Base-by-base conservation (phyloP, 495 filamentous ascomycete species). In the Aspergillus nanangensis region DNA sequence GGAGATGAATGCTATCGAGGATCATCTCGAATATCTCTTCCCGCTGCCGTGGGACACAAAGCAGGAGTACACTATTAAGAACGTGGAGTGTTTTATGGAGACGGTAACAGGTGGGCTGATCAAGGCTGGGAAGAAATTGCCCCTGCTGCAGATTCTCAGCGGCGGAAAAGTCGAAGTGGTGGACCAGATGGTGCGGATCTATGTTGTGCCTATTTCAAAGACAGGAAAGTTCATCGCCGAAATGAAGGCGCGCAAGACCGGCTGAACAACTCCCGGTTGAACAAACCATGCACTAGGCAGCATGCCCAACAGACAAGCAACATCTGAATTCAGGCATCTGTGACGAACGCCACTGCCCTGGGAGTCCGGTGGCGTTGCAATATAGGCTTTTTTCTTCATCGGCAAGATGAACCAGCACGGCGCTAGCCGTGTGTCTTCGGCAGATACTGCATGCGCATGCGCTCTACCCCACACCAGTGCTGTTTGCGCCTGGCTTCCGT, bases 11-110 rank as follows among this genome's bases (percentile, higher is more conserved):
- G 56, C 63, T 11, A 79, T 96, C 19, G 75, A 66, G 5, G 78
- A 87, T 44, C 87, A 95, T 55, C 68, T 98, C 37, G 71, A 72
- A 0, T 93, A 94, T 47, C 83, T 96, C 13, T 81, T 97, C 42
- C 81, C 80, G 0, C 51, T 84, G 48, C 86, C 88, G n/a, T 97
- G 91, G 93, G 93, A 98, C 58, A 52, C 59, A 13, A 69, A 76
- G 51, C 66, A 76, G 4, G 84, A 86, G 55, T 96, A 95, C 53
- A 53, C 70, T 0, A 65, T 67, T 0, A 63, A 70, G 5, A 62
- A 54, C 7, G 87, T 96, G n/a, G 90, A 96, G 54, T 91, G 86
- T 52, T 98, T 85, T 60, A 86, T 91, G 75, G 87, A 96, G 70
- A 97, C 89, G 1, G 58, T 70, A 13, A 68, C 72, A 0, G 90